Evolutionary conservation across 495 filamentous ascomycete genomes (phyloP), one percentile per base, ranked within the genome.

Genomic region (Hyaloscypha bicolor): DNA sequence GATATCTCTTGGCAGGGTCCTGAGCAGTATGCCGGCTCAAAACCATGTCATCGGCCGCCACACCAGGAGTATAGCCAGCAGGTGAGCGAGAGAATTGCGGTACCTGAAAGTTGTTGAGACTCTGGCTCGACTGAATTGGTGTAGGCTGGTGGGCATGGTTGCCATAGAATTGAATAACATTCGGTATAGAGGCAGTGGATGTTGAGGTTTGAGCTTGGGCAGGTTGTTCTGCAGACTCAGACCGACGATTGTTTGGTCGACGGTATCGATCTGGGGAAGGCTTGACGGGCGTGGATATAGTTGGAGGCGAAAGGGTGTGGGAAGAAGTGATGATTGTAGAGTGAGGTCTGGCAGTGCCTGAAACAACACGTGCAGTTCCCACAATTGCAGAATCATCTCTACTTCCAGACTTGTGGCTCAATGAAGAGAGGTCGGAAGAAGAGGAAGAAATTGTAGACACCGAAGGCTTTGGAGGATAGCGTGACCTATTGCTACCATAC

Each of bases 1-100:
- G 83, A 79, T 93, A 91, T 68, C 90, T 85, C 76, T 91, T 91
- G 11, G 89, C 86, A 59, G 88, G 80, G 57, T 94, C 92, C 21
- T 84, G 80, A 39, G 76, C 55, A 16, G 76, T 71, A 39, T 77
- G 79, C 53, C 77, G 79, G 45, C 80, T 73, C 52, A 88, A 69
- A 45, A 77, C 79, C 74, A 83, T 81, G 66, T 89, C 86, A 73
- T 89, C 86, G 37, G 59, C 56, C 19, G 69, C 55, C 22, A 42
- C 55, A 37, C 42, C 55, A 9, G 52, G 35, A 21, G 35, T 25
- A 19, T 25, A 31, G 2, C n/a, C 35, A 25, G 55, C 48, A 48
- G 35, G 35, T 25, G 62, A 60, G n/a, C 55, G 37, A n/a, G 62
- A 60, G n/a, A 73, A 68, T 62, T 63, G 61, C 56, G 69, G 62